Evolutionary conservation across 2,329 filamentous ascomycete genomes (phyloP).

Genomic region (Penicillium brevicompactum): DNA sequence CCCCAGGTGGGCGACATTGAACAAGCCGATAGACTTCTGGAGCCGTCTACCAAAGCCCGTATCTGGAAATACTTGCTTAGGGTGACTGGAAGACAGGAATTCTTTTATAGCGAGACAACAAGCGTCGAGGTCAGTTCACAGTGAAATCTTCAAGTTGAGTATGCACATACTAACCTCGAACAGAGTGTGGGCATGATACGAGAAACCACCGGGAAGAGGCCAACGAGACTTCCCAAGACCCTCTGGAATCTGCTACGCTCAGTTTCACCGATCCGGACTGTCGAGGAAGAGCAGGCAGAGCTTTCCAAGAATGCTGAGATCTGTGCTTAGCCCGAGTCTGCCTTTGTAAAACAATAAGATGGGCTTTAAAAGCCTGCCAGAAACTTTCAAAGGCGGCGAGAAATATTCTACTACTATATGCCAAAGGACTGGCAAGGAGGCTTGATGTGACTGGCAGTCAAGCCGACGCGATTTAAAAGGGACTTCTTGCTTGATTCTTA

Average conservation of each 20-base stretch:
- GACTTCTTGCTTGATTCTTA: too few relatives aligned
- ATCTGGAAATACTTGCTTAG: not conserved
- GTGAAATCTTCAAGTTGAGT: not conserved
- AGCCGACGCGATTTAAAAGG: too few relatives aligned
- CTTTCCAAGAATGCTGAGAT: constrained; percentile 1
- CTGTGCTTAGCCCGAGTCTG: not conserved
- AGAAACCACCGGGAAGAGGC: not conserved
- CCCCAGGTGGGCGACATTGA: not conserved
- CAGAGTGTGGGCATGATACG: not conserved
- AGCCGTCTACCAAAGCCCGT: not conserved
- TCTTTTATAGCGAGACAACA: constrained; percentile 1
- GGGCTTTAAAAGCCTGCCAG: not conserved
- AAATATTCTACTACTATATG: not conserved
- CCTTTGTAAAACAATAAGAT: not conserved
- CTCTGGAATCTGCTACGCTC: not conserved
- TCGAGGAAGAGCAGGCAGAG: not conserved
- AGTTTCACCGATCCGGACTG: not conserved
- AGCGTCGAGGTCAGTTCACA: not conserved
- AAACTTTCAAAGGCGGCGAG: not conserved
- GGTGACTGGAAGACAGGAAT: not conserved
- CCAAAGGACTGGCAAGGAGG: not conserved
- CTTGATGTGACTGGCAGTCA: too few relatives aligned
- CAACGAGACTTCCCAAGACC: not conserved
- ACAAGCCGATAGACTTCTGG: not conserved
- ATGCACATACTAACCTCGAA: not conserved